Evolutionary conservation across 305 asterid genomes (phyloP).

Genomic region (Solanum hybrid): DNA sequence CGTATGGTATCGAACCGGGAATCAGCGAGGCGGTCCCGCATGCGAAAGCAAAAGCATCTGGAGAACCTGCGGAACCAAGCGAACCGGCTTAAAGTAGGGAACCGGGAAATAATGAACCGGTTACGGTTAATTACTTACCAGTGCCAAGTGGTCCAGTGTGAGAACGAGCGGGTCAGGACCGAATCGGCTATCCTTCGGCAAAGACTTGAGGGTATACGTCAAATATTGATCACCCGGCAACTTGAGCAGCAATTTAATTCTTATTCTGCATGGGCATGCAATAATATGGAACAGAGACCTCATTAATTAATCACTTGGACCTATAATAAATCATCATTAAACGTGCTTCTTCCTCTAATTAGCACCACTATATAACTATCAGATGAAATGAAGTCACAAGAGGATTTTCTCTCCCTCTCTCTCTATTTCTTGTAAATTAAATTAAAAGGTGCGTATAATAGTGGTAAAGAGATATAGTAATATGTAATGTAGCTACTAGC

Average conservation of each 20-base stretch:
- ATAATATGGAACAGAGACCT: conserved; percentile 21
- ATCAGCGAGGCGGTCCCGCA: conserved; percentile 77
- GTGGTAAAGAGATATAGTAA: conserved; percentile 16
- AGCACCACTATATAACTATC: background rate
- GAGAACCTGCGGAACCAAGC: conserved; percentile 62
- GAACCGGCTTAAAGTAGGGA: conserved; percentile 37
- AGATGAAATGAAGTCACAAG: background rate
- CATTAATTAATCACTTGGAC: conserved; percentile 18
- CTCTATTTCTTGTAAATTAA: conserved; percentile 21
- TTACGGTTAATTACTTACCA: conserved; percentile 33
- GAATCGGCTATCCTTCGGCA: conserved; percentile 53
- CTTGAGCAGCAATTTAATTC: conserved; percentile 46
- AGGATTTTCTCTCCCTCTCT: conserved; percentile 2
- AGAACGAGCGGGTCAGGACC: conserved; percentile 47
- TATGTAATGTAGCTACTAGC: background rate
- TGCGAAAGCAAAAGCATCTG: conserved; percentile 78
- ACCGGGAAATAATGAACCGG: conserved; percentile 58
- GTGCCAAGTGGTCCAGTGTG: conserved; percentile 22
- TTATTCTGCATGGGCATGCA: conserved; percentile 49
- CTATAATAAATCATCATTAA: conserved; percentile 5
- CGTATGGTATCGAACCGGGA: conserved; percentile 90
- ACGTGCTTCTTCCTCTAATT: background rate
- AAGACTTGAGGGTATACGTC: conserved; percentile 66
- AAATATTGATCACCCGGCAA: conserved; percentile 53
- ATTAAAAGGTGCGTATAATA: conserved; percentile 18